These are phyloP conservation scores for Candida yuanshanica DNA, from an alignment of 805 yeast genomes.

Conservation along the genomic window DNA sequence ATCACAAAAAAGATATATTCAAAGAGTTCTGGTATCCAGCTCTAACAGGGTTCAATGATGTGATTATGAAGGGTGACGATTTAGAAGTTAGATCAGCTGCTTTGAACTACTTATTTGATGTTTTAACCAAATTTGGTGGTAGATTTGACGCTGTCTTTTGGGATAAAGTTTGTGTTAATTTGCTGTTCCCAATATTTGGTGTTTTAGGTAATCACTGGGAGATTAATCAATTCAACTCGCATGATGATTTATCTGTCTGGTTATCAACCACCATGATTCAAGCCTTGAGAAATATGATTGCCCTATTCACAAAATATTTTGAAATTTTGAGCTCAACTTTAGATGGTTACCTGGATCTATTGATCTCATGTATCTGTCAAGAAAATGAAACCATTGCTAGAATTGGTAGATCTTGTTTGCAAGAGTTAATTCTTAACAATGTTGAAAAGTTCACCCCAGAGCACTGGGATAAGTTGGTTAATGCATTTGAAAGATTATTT, in stretches of 20 bases:
- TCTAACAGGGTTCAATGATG: slow-evolving; percentile 77
- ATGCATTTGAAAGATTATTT: slow-evolving; percentile 64
- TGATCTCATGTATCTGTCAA: slow-evolving; percentile 88
- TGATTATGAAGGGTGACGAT: slow-evolving; percentile 90
- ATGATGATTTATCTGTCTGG: slow-evolving; percentile 93
- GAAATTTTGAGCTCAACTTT: slow-evolving; percentile 67
- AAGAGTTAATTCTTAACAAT: slow-evolving; percentile 74
- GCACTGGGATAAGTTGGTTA: slow-evolving; percentile 74
- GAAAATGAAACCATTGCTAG: slow-evolving; percentile 95
- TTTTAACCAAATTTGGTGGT: slow-evolving; percentile 72
- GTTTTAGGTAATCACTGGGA: slow-evolving; percentile 75
- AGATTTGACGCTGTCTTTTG: slow-evolving; percentile 73
- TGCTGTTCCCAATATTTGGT: slow-evolving; percentile 86
- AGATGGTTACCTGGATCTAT: slow-evolving; percentile 69
- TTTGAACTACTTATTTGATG: slow-evolving; percentile 73
- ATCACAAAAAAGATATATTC: slow-evolving; percentile 37
- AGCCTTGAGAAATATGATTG: slow-evolving; percentile 84
- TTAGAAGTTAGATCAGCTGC: slow-evolving; percentile 91
- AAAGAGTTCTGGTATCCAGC: slow-evolving; percentile 79
- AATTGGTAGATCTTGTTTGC: slow-evolving; percentile 87
- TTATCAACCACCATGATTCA: slow-evolving; percentile 93
- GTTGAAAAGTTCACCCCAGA: slow-evolving; percentile 50
- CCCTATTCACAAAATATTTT: slow-evolving; percentile 77
- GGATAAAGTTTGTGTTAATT: slow-evolving; percentile 70
- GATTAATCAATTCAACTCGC: slow-evolving; percentile 56